A percentile compares a stretch with the other conserved stretches of the same genome.
These are phyloP conservation scores for Leccinum subgranulosum DNA, from an alignment of 768 basidiomycete species.

Conservation along the genomic window DNA sequence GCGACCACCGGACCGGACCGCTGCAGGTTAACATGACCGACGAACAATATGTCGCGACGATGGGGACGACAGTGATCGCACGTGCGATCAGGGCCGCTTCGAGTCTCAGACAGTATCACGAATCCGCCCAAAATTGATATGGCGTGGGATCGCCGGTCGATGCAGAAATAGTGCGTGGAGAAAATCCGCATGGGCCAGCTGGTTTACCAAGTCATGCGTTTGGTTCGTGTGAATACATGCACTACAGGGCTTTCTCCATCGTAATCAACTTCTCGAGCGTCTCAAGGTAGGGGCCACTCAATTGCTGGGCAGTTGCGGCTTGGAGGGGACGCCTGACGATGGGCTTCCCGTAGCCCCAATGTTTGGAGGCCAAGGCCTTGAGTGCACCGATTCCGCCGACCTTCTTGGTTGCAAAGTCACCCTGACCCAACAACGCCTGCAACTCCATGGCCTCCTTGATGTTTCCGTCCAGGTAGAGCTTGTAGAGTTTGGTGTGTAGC, in stretches of 20 bases:
- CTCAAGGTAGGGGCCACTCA: conserved; percentile 39
- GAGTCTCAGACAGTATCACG: not conserved
- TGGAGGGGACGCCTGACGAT: conserved; percentile 50
- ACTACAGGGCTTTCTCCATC: conserved; percentile 39
- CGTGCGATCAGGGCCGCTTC: not conserved
- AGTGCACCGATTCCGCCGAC: conserved; percentile 67
- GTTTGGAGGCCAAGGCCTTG: conserved; percentile 57
- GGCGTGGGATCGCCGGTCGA: not conserved
- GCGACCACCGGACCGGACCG: not conserved
- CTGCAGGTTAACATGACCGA: not conserved
- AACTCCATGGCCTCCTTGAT: conserved; percentile 56
- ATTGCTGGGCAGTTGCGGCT: conserved; percentile 33
- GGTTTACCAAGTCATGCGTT: not conserved
- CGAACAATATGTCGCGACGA: not conserved
- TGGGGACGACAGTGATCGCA: not conserved
- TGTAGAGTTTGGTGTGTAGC: conserved; percentile 48
- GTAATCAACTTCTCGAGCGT: conserved; percentile 45
- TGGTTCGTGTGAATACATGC: conserved; percentile 2
- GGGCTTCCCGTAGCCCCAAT: conserved; percentile 61
- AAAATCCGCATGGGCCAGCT: not conserved
- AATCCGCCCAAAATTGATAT: not conserved
- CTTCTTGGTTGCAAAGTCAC: conserved; percentile 61
- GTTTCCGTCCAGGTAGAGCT: conserved; percentile 50
- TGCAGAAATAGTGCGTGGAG: not conserved
- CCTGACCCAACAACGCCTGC: conserved; percentile 60